Conservation (phyloP, 2,329 filamentous ascomycete genomes). For the Colletotrichum coccodes region DNA sequence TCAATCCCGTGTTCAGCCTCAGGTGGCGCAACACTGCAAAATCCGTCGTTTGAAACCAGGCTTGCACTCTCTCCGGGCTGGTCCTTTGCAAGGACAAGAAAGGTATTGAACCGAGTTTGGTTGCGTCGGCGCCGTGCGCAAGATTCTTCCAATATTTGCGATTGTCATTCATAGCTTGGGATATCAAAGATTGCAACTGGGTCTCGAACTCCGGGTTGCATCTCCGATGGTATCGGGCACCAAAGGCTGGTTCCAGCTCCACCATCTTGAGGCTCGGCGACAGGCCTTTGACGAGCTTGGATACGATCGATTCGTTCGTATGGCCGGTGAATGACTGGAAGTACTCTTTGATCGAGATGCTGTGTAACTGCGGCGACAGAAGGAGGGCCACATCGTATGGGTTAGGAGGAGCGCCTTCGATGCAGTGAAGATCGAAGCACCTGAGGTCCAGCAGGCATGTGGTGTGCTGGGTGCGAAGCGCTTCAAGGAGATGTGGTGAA, state of each 20-base stretch:
- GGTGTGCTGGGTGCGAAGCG: background rate
- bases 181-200: background rate
- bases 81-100: background rate
- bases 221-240: background rate
- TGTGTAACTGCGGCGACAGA: background rate
- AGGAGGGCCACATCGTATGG: background rate
- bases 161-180: background rate
- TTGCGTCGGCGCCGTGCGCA: background rate
- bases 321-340: background rate
- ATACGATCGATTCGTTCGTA: background rate
- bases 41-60: background rate
- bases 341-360: conserved; percentile 11
- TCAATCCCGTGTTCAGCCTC: background rate
- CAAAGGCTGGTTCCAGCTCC: background rate
- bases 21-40: conserved; percentile 7
- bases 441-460: conserved; percentile 2
- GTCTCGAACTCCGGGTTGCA: background rate
- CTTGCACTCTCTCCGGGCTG: background rate
- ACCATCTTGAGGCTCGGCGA: background rate
- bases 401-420: background rate
- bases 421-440: background rate
- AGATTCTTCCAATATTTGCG: background rate
- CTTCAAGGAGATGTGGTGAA: background rate
- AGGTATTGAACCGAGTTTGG: background rate
- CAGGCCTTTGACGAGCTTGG: background rate